A percentile compares a stretch with the other conserved stretches of the same genome.
phyloP scores from a whole-genome alignment of 768 basidiomycete species.

The Panellus pusillus region DNA sequence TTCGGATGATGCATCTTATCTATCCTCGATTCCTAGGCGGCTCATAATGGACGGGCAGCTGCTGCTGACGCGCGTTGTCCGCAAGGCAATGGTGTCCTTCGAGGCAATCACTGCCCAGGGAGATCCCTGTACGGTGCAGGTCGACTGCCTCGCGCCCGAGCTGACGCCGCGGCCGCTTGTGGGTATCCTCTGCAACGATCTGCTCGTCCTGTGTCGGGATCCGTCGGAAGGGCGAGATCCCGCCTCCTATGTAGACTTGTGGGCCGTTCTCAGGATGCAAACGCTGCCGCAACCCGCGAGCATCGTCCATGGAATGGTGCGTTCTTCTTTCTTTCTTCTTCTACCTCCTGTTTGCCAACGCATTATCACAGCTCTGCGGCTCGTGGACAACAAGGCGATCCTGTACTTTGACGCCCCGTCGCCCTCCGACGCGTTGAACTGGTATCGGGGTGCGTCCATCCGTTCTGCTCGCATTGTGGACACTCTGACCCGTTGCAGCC shows the following conservation, averaged over 20 bases:
- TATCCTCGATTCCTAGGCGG: constrained; percentile 47
- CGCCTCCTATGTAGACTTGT: constrained; percentile 79
- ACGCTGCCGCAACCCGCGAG: constrained; percentile 88
- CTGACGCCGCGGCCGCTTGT: constrained; percentile 75
- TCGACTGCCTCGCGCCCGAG: constrained; percentile 89
- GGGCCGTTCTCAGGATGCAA: constrained; percentile 96
- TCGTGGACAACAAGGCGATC: constrained; percentile 91
- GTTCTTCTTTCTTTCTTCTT: background rate
- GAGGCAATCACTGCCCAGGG: constrained; percentile 79
- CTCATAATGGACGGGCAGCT: constrained; percentile 92
- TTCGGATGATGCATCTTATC: background rate
- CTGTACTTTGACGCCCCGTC: constrained; percentile 86
- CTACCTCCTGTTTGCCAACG: constrained; percentile 2
- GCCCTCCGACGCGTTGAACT: constrained; percentile 81
- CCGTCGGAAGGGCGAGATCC: constrained; percentile 80
- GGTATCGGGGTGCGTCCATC: constrained; percentile 74
- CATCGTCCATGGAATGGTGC: constrained; percentile 82
- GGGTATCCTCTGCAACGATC: constrained; percentile 89
- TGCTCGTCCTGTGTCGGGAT: constrained; percentile 89
- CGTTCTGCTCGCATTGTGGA: background rate
- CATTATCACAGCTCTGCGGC: constrained; percentile 60
- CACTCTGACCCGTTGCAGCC: constrained; percentile 43
- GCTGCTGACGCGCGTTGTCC: constrained; percentile 84
- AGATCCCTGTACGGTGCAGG: constrained; percentile 78
- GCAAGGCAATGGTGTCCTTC: constrained; percentile 79